Conservation (phyloP, 768 basidiomycete species). For the Kwoniella bestiolae region DNA sequence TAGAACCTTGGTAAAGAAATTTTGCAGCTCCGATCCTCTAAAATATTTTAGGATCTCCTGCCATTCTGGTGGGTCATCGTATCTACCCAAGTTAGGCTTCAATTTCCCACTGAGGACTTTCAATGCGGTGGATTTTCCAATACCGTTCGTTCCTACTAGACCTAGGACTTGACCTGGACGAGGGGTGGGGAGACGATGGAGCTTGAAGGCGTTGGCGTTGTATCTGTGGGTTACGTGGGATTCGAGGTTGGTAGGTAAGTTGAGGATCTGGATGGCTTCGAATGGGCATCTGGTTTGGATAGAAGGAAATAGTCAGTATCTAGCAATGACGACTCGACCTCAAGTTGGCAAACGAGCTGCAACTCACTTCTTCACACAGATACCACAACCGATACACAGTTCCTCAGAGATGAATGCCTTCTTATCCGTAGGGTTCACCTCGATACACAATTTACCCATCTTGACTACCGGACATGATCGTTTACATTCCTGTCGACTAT, state of each 20-base stretch:
- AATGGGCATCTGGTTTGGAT: constrained; percentile 86
- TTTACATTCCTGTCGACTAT: constrained; percentile 87
- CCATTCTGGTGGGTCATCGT: constrained; percentile 99
- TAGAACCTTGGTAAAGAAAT: constrained; percentile 98
- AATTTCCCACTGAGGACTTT: constrained; percentile 96
- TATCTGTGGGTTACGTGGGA: constrained; percentile 97
- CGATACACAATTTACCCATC: constrained; percentile 99
- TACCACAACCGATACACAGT: constrained; percentile 99
- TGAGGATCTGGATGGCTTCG: constrained; percentile 98
- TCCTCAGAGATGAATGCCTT: constrained; percentile 99
- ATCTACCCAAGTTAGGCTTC: constrained; percentile 95
- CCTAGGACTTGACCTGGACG: constrained; percentile 98
- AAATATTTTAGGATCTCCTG: constrained; percentile 98
- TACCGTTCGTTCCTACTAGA: constrained; percentile 98
- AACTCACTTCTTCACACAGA: constrained; percentile 96
- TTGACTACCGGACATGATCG: constrained; percentile 97
- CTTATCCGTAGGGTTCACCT: constrained; percentile 93
- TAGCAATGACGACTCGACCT: too few species aligned
- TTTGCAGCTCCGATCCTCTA: constrained; percentile 97
- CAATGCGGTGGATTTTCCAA: constrained; percentile 96
- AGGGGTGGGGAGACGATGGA: constrained; percentile 95
- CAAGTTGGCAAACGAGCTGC: too few species aligned
- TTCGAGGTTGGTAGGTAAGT: constrained; percentile 94
- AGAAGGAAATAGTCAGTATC: background rate
- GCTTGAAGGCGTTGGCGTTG: constrained; percentile 97